Evolutionary conservation across 495 filamentous ascomycete species (phyloP).

Genomic region (Pseudotulostoma volvatum): DNA sequence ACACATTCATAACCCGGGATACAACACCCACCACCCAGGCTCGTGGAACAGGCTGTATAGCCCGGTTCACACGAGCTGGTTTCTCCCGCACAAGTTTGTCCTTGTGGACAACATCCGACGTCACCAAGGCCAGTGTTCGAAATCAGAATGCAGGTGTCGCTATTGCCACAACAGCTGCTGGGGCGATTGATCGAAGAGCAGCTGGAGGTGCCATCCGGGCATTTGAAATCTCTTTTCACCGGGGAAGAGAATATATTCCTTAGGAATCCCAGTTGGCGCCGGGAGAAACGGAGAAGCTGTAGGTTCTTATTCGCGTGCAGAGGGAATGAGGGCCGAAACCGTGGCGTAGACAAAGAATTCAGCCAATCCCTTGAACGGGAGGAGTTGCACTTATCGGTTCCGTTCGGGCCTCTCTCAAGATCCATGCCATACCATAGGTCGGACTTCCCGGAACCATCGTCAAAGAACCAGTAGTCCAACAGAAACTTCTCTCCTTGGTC

Average conservation of each 20-base stretch:
- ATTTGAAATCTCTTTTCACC: conserved; percentile 43
- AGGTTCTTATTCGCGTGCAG: not conserved
- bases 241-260: conserved; percentile 14
- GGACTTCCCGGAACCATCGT: conserved; percentile 5
- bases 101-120: conserved; percentile 74
- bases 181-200: conserved; percentile 56
- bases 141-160: conserved; percentile 54
- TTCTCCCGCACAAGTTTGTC: conserved; percentile 47
- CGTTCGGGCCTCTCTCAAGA: not conserved
- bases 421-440: not conserved
- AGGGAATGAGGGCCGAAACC: not conserved
- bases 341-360: not conserved
- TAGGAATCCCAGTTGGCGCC: conserved; percentile 8
- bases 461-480: conserved; percentile 42
- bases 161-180: conserved; percentile 57
- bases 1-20: conserved; percentile 65
- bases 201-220: conserved; percentile 48
- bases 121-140: conserved; percentile 54
- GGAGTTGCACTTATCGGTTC: not conserved
- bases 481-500: conserved; percentile 82
- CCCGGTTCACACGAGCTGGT: conserved; percentile 46
- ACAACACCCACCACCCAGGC: conserved; percentile 74
- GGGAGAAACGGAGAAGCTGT: conserved; percentile 5
- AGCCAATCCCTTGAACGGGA: not conserved
- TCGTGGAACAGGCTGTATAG: conserved; percentile 50